Evolutionary conservation across 2,329 filamentous ascomycete species (phyloP), one percentile per base, ranked within the genome.

Genomic region (Pleurostoma richardsiae): DNA sequence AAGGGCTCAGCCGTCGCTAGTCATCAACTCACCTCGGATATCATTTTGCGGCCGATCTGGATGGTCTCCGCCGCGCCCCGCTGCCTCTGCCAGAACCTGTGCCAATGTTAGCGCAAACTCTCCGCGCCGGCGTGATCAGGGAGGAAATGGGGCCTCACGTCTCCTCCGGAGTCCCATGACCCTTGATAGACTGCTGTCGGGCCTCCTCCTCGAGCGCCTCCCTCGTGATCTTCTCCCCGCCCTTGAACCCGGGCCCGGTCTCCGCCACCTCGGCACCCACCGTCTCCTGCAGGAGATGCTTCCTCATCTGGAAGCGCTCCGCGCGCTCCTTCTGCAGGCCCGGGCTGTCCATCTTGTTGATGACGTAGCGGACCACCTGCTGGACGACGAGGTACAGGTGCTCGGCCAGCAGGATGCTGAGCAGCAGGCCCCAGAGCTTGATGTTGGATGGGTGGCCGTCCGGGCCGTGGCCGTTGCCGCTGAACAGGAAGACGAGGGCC

Each of bases 401-500:
- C 63, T 99, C 94, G 0, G 89, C 84, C 55, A 95, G 80, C 56
- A 97, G 80, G 47, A 99, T 85, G 26, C 84, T 82, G 19, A 96
- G 72, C 4, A 99, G 76, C 3, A 96, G 72, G 0, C 84, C 88
- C 86, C 90, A 95, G 10, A 76, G 84, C 47, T 82, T 84, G 59
- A 96, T 86, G 41, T 82, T 79, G 40, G 79, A 80, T 0, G 86
- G 83, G 11, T 77, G 77, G 38, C 86, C 86, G 45, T 79, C 76
- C 0, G 80, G 79, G 0, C 85, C 85, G 39, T 85, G 69, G 2
- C 78, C 76, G 46, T 85, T 76, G 44, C 83, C 82, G 54, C 81
- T 85, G 72, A 96, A 97, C 58, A 99, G 82, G 64, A 90, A 96
- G 1, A 96, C 87, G 42, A 97, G 80, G 0, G 91, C 90, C 1